phyloP scores from a whole-genome alignment of 2,329 filamentous ascomycete species.

The Davidsoniella eucalypti region DNA sequence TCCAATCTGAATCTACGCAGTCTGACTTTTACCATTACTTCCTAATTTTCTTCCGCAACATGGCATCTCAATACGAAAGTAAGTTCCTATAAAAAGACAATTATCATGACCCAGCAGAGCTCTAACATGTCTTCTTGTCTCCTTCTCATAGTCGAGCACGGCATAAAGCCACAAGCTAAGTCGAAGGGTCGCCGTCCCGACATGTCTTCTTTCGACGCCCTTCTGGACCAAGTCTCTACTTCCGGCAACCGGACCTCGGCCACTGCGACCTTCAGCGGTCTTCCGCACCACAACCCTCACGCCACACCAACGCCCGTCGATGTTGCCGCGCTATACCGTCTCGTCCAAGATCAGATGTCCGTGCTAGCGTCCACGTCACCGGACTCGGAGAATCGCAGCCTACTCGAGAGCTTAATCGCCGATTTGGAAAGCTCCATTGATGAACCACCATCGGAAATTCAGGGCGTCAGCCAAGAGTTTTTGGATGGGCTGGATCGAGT shows the following conservation, averaged over 20 bases:
- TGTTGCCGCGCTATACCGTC: slow-evolving; percentile 37
- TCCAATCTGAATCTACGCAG: too few species aligned
- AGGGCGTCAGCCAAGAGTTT: slow-evolving; percentile 41
- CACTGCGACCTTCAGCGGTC: slow-evolving; percentile 14
- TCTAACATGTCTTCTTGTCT: not conserved
- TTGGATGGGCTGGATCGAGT: slow-evolving; percentile 45
- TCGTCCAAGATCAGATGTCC: slow-evolving; percentile 42
- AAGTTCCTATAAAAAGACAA: slow-evolving; percentile 11
- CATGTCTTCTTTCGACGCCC: slow-evolving; percentile 46
- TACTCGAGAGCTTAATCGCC: slow-evolving; percentile 33
- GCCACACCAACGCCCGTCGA: slow-evolving; percentile 44
- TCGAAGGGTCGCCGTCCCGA: slow-evolving; percentile 35
- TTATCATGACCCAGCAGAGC: slow-evolving; percentile 10
- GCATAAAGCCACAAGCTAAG: slow-evolving; percentile 11
- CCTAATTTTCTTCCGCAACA: slow-evolving; percentile 17
- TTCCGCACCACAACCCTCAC: slow-evolving; percentile 34
- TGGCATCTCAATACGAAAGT: slow-evolving; percentile 44
- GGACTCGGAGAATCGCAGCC: slow-evolving; percentile 28
- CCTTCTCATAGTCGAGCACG: slow-evolving; percentile 38
- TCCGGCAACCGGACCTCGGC: slow-evolving; percentile 19
- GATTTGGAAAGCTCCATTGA: slow-evolving; percentile 34
- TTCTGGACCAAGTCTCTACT: slow-evolving; percentile 35
- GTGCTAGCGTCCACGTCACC: slow-evolving; percentile 34
- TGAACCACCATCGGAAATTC: slow-evolving; percentile 33
- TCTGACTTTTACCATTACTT: too few species aligned